A percentile compares a stretch with the other conserved stretches of the same genome.
Conservation (phyloP, 176 grass and related monocot species). For the Olyra latifolia region DNA sequence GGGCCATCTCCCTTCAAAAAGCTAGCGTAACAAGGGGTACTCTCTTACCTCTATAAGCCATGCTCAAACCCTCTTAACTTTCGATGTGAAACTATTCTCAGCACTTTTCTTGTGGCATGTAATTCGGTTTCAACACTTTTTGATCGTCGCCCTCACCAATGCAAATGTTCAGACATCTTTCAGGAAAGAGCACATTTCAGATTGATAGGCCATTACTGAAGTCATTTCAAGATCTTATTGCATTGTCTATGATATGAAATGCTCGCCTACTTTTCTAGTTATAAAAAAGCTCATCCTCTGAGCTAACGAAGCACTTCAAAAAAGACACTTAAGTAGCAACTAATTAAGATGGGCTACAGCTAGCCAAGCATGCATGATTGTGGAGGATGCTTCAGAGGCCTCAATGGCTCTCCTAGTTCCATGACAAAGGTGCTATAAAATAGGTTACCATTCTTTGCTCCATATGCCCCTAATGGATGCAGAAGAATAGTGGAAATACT, state of each 20-base stretch:
- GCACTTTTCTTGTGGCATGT: background rate
- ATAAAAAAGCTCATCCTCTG: constrained; percentile 36
- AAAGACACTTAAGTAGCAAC: constrained; percentile 18
- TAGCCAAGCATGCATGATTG: background rate
- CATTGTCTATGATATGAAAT: constrained; percentile 4
- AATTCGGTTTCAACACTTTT: background rate
- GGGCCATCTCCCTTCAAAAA: too few species aligned
- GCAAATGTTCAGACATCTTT: background rate
- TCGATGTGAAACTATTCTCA: too few species aligned
- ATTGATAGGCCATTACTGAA: background rate
- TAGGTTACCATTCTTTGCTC: background rate
- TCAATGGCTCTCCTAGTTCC: background rate
- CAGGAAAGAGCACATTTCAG: background rate
- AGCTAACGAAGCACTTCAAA: constrained; percentile 42
- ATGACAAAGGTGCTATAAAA: constrained; percentile 33
- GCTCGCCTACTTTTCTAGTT: constrained; percentile 24
- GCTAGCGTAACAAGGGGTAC: too few species aligned
- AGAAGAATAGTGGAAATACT: constrained; percentile 33
- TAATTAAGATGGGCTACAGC: constrained; percentile 30
- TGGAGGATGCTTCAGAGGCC: constrained; percentile 45
- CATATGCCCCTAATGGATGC: constrained; percentile 15
- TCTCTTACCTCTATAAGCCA: too few species aligned
- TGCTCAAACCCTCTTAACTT: too few species aligned
- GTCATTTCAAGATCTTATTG: background rate
- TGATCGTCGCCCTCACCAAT: background rate